Evolutionary conservation across 2,329 filamentous ascomycete genomes (phyloP), one percentile per base, ranked within the genome.

Genomic region (Aspergillus ochraceoroseus): DNA sequence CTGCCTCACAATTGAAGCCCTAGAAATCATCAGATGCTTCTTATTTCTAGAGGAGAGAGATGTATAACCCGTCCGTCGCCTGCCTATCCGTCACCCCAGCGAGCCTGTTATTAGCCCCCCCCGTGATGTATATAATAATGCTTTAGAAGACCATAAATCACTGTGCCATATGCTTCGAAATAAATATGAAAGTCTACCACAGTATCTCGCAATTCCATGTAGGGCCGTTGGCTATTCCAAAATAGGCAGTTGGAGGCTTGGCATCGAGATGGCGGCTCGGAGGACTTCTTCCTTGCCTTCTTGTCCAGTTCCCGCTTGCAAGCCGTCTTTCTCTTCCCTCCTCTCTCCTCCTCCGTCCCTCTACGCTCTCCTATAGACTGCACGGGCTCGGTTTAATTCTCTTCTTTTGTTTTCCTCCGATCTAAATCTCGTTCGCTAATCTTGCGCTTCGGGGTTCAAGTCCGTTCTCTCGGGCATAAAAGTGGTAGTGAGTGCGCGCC

Each of bases 171-270:
- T n/a, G 20, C 9, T 5, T 22, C 5, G 9, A 22, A 22, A 5
- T 5, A 22, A 26, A 12, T 27, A n/a, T 13, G n/a, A n/a, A n/a
- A n/a, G n/a, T n/a, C n/a, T n/a, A n/a, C n/a, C n/a, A n/a, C n/a
- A n/a, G n/a, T n/a, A n/a, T n/a, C n/a, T n/a, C n/a, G n/a, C n/a
- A n/a, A n/a, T n/a, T n/a, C n/a, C n/a, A n/a, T 13, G 7, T 13
- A 19, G 14, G 13, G 13, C 7, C 14, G 17, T 11, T 6, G 15
- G 17, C 44, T 42, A 46, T 44, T 46, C 50, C 50, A 18, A 42
- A 52, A 49, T 12, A 36, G 47, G 51, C 30, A 51, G 41, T 19
- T 17, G 28, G 17, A 37, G 51, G 47, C 52, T 55, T 55, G 52
- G 52, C 52, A 41, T 36, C 34, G 33, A 37, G 31, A 35, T 25